Base-by-base conservation (phyloP, 1,284 basidiomycete genomes). In the Sanghuangporus baumii region DNA sequence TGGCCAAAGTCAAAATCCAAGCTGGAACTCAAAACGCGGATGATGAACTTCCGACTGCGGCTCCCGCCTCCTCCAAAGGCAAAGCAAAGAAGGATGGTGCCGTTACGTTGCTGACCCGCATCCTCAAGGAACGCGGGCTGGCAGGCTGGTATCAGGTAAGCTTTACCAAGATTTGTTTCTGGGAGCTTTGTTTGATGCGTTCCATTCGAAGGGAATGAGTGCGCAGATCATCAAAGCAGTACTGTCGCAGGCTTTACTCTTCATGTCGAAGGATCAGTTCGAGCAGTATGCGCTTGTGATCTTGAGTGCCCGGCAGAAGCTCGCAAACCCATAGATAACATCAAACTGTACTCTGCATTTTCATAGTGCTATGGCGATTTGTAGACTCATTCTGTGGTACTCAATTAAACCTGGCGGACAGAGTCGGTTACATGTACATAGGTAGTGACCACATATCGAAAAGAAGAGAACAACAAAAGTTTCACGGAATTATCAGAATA, bases 1-100 rank as follows among this genome's bases (percentile, higher is more conserved):
- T 96, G 91, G 94, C 96, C 62, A 99, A 99, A 82, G 93, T 98
- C 47, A 87, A 96, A 52, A 90, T 99, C 36, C 97, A 99, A 77
- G 94, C 96, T 23, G 82, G 87, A 26, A 81, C 81, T 47, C 81
- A 82, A 11, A 82, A 85, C 66, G 70, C 67, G 6, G 83, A 82
- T 16, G 81, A 77, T 18, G 66, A 69, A 31, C 69, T 71, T 26
- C 77, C 61, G 74, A 9, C 66, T 71, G 9, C 68, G 72, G 23
- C 75, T 78, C 61, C 67, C 66, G 59, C 71, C 71, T 61, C 78
- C 75, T 66, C 80, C 75, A 66, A 74, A 48, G 26, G 26, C 26
- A 74, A 79, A 60, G 70, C 71, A 41, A 81, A 79, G 64, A 87
- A 91, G 70, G 79, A 79, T 34, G 88, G 92, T 20, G 93, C 94